Conservation (phyloP, 345 rosid genomes). For the Acer campestre region DNA sequence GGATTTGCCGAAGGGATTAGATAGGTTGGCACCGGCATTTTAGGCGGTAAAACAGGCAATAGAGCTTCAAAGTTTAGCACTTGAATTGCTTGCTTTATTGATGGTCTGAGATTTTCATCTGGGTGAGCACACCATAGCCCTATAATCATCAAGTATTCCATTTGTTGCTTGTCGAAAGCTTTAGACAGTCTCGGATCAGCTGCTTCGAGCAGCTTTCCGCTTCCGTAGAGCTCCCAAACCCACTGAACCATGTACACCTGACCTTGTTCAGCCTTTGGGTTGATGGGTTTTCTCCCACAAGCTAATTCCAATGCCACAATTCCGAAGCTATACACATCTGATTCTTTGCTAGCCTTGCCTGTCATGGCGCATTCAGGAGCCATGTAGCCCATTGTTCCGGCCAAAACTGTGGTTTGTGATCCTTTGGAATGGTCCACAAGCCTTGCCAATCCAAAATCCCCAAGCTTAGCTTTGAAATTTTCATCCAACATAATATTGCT, state of each 20-base stretch:
- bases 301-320: conserved; percentile 19
- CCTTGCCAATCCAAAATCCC: conserved; percentile 27
- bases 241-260: conserved; percentile 2
- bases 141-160: conserved; percentile 11
- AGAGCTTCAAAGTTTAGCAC: conserved; percentile 19
- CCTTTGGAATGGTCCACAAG: conserved; percentile 20
- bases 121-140: conserved; percentile 29
- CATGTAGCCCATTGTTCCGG: conserved; percentile 28
- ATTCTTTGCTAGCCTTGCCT: conserved; percentile 25
- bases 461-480: conserved; percentile 21
- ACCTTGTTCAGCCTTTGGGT: neutral
- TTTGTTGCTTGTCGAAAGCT: conserved; percentile 1
- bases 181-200: conserved; percentile 7
- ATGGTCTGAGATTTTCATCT: conserved; percentile 14
- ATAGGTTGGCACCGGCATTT: conserved; percentile 17
- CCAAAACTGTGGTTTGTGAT: conserved; percentile 18
- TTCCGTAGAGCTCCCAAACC: conserved; percentile 19
- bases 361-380: conserved; percentile 14
- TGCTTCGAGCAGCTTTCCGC: neutral
- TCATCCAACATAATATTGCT: conserved; percentile 29
- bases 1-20: neutral
- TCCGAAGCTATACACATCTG: conserved; percentile 29
- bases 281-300: conserved; percentile 21
- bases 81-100: conserved; percentile 16
- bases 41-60: conserved; percentile 4